Conservation (phyloP, 805 yeast species). For the Naumovozyma castellii region DNA sequence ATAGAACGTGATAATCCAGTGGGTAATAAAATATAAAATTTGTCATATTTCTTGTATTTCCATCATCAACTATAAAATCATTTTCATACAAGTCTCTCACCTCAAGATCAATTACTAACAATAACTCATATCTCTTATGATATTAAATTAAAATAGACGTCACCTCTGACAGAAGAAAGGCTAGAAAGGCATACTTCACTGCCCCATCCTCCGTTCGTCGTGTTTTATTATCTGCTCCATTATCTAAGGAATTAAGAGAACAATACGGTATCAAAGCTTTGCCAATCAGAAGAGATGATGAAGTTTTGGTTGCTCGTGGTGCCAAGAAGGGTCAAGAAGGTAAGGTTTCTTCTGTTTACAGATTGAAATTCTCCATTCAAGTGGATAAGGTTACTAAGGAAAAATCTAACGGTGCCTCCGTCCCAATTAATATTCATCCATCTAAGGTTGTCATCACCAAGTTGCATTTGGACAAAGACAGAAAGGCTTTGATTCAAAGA, state of each 20-base stretch:
- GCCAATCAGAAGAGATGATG: conserved; percentile 96
- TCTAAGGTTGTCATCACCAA: conserved; percentile 97
- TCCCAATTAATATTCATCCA: conserved; percentile 95
- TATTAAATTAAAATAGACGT: conserved; percentile 71
- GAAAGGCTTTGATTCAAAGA: conserved; percentile 93
- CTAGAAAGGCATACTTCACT: conserved; percentile 98
- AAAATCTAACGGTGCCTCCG: conserved; percentile 94
- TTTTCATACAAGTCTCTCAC: too few species aligned
- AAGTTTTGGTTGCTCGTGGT: conserved; percentile 93
- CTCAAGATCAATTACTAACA: too few species aligned
- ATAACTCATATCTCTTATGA: too few species aligned
- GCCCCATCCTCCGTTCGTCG: conserved; percentile 96
- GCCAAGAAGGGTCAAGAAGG: conserved; percentile 99
- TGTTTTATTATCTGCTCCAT: conserved; percentile 90
- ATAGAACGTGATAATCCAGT: too few species aligned
- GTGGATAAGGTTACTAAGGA: conserved; percentile 94
- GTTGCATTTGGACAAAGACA: conserved; percentile 95
- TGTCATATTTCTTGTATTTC: too few species aligned
- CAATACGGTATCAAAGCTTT: conserved; percentile 90
- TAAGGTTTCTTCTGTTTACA: conserved; percentile 92
- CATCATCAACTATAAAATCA: too few species aligned
- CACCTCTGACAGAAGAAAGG: conserved; percentile 96
- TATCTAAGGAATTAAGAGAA: conserved; percentile 96
- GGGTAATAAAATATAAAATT: too few species aligned
- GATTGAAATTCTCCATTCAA: conserved; percentile 93